A percentile compares a stretch with the other conserved stretches of the same genome.
Evolutionary conservation across 768 basidiomycete genomes (phyloP).

Genomic region (Termitomyces sp.): DNA sequence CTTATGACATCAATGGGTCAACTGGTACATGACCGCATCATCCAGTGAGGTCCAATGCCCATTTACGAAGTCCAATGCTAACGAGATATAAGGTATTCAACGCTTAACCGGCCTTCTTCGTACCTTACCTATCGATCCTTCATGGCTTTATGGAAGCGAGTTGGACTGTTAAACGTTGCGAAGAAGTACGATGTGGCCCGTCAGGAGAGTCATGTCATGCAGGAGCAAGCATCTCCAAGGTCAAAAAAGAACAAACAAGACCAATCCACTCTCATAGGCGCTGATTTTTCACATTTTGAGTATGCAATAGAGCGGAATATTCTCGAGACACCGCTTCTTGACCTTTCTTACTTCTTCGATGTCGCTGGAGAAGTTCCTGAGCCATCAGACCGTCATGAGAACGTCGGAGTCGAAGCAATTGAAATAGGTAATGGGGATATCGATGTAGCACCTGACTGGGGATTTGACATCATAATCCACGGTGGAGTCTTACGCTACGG

Average conservation of each 20-base stretch:
- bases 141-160: conserved; percentile 50
- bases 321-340: conserved; percentile 70
- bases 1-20: conserved; percentile 65
- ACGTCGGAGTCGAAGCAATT: conserved; percentile 36
- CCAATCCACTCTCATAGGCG: conserved; percentile 49
- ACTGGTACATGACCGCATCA: conserved; percentile 50
- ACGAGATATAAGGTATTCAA: conserved; percentile 21
- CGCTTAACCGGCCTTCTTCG: conserved; percentile 21
- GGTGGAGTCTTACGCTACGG: conserved; percentile 81
- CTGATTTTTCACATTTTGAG: conserved; percentile 56
- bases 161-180: conserved; percentile 38
- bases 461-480: conserved; percentile 76
- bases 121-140: conserved; percentile 36
- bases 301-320: conserved; percentile 87
- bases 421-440: conserved; percentile 85
- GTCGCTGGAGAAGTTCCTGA: conserved; percentile 71
- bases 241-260: conserved; percentile 31
- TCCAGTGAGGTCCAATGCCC: conserved; percentile 29
- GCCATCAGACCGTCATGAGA: conserved; percentile 19
- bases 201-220: conserved; percentile 22
- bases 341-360: conserved; percentile 85
- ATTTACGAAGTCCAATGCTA: not conserved
- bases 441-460: conserved; percentile 94
- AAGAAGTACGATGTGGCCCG: conserved; percentile 28
- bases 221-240: conserved; percentile 9